phyloP scores from a whole-genome alignment of 2,329 filamentous ascomycete species.

The Claviceps sp. region DNA sequence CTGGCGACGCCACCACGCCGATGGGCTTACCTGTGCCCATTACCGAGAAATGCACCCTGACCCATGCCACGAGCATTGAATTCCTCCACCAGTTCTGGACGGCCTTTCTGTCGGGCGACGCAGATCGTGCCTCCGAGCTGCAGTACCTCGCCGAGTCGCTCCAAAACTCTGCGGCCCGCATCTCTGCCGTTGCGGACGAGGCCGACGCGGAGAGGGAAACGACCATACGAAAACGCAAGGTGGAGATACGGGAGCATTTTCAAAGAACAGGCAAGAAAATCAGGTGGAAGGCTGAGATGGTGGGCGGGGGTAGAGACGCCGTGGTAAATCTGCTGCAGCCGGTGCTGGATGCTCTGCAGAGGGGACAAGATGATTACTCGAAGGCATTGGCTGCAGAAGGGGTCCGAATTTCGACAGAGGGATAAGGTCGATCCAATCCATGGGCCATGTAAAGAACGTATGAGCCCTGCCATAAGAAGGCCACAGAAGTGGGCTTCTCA shows the following conservation, averaged over 20 bases:
- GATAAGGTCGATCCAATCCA: slow-evolving; percentile 7
- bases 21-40: slow-evolving; percentile 43
- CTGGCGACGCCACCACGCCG: slow-evolving; percentile 31
- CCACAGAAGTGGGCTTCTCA: too few species aligned
- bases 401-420: slow-evolving; percentile 33
- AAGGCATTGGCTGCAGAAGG: slow-evolving; percentile 55
- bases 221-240: slow-evolving; percentile 52
- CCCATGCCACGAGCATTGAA: slow-evolving; percentile 85
- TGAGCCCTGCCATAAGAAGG: too few species aligned
- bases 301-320: slow-evolving; percentile 62
- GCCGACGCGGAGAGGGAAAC: slow-evolving; percentile 62
- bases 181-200: slow-evolving; percentile 65
- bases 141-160: slow-evolving; percentile 73
- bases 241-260: slow-evolving; percentile 57
- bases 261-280: slow-evolving; percentile 62
- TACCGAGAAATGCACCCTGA: slow-evolving; percentile 46
- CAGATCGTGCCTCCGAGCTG: slow-evolving; percentile 67
- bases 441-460: too few species aligned
- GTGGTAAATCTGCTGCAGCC: slow-evolving; percentile 67
- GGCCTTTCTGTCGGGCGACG: slow-evolving; percentile 77
- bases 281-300: slow-evolving; percentile 50
- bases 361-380: slow-evolving; percentile 58
- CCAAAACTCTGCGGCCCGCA: slow-evolving; percentile 60
- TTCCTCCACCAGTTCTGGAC: slow-evolving; percentile 98
- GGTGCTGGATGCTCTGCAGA: slow-evolving; percentile 54